Base-by-base conservation (phyloP, 208 protist species). In the Leishmania arabica region DNA sequence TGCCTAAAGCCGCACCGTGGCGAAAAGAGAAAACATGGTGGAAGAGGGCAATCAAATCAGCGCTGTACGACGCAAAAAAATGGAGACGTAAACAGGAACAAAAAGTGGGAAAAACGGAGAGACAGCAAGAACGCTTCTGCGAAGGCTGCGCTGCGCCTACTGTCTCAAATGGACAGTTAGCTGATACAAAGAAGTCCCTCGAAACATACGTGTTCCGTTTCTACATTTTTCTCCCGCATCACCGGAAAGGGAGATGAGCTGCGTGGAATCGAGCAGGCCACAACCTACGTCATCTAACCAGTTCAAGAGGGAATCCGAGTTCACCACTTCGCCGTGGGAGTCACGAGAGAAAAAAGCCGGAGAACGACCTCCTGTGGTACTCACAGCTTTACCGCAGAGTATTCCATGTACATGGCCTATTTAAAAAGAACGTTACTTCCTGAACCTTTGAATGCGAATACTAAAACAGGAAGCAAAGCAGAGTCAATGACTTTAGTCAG, bases 71-170 rank as follows among this genome's bases (percentile, higher is more conserved):
- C 24, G 58, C 0, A 64, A 78, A 79, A 64, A 24, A 13, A 79
- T 42, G 53, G 1, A 21, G 31, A 75, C 7, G 71, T 34, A 51
- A 31, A 75, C 71, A 56, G 47, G 51, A 58, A 5, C 21, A 69
- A 74, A 54, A 81, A 75, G 13, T 7, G 34, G 40, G 47, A 60
- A 72, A 72, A 54, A 17, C 56, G 78, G 47, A 66, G 42, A 73
- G 19, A 34, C 24, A 74, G 34, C 19, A 56, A 45, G 45, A 58
- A 62, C 49, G 51, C 27, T 40, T 31, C 70, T 7, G 60, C 54
- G 49, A 54, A 68, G 40, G 8, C 68, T 72, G 19, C 5, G n/a
- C 45, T 51, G 42, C n/a, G 42, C 34, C 37, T 19, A 71, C 40
- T 47, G 42, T 72, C 42, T 72, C 40, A 31, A 47, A 40, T 13